A percentile compares a stretch with the other conserved stretches of the same genome.
phyloP scores from a whole-genome alignment of 352 stramenopile genomes.

The Halophytophthora polymorphica region DNA sequence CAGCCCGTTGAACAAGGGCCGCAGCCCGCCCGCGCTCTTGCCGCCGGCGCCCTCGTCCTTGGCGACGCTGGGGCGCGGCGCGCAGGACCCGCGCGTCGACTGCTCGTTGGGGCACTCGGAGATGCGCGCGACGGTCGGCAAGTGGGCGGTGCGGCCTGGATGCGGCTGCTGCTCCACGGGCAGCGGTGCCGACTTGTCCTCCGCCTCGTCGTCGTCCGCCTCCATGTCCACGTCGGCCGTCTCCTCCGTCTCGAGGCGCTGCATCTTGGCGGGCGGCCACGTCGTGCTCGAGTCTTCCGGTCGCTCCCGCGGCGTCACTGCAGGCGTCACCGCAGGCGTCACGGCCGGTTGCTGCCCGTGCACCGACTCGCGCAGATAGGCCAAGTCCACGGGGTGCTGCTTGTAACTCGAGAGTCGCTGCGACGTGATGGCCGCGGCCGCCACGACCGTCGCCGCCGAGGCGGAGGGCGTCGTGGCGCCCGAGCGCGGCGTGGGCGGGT shows the following conservation, averaged over 20 bases:
- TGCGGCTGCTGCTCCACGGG: no score
- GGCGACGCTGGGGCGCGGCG: slow-evolving; percentile 18
- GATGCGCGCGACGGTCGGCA: slow-evolving; percentile 29
- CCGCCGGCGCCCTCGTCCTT: slow-evolving; percentile 14
- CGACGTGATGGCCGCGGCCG: slow-evolving; percentile 29
- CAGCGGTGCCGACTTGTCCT: no score
- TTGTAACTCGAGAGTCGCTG: slow-evolving; percentile 67
- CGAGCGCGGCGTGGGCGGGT: slow-evolving; percentile 35
- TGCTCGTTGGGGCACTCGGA: slow-evolving; percentile 30
- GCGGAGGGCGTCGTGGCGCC: slow-evolving; percentile 34
- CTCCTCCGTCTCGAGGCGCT: slow-evolving; percentile 26
- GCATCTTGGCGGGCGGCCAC: slow-evolving; percentile 29
- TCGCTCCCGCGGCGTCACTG: slow-evolving; percentile 10
- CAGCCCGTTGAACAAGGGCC: slow-evolving; percentile 48
- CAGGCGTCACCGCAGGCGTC: slow-evolving; percentile 9
- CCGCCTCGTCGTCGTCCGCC: slow-evolving; percentile 23
- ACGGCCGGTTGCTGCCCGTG: no score
- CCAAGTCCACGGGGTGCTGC: slow-evolving; percentile 63
- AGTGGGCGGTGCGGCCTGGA: slow-evolving; percentile 19
- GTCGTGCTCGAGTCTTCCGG: slow-evolving; percentile 22
- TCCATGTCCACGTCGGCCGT: slow-evolving; percentile 37
- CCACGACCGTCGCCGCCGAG: slow-evolving; percentile 32
- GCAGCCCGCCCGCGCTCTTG: slow-evolving; percentile 5
- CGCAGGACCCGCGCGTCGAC: slow-evolving; percentile 22
- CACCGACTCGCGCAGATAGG: slow-evolving; percentile 62